Evolutionary conservation across 2,329 filamentous ascomycete species (phyloP).

Genomic region (Coleophoma cylindrospora): DNA sequence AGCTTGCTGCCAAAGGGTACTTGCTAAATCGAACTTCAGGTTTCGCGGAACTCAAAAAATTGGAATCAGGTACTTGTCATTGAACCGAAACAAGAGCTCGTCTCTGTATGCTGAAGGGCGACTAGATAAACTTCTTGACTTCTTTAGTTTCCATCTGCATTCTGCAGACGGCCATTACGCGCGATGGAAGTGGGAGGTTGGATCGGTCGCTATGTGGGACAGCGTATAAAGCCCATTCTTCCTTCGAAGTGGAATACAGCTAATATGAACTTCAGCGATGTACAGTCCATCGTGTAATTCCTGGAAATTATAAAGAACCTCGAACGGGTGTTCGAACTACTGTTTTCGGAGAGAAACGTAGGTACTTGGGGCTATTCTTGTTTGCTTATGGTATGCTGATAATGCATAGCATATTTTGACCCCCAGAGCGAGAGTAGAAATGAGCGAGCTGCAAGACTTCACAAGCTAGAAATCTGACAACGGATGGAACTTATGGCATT

Average conservation of each 20-base stretch:
- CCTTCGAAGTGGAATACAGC: slow-evolving; percentile 6
- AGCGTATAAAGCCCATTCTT: slow-evolving; percentile 25
- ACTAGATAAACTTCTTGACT: slow-evolving; percentile 37
- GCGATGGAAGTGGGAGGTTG: slow-evolving; percentile 43
- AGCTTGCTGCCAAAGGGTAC: too few relatives aligned
- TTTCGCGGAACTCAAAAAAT: slow-evolving; percentile 42
- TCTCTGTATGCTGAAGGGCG: not conserved
- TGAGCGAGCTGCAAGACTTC: not conserved
- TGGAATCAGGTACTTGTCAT: slow-evolving; percentile 28
- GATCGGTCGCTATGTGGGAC: slow-evolving; percentile 46
- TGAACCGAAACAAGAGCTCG: slow-evolving; percentile 30
- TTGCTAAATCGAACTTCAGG: not conserved
- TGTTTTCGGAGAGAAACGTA: slow-evolving; percentile 37
- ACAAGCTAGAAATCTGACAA: too few relatives aligned
- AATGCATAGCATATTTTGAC: not conserved
- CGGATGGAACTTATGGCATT: too few relatives aligned
- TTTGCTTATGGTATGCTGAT: not conserved
- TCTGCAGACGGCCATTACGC: slow-evolving; percentile 44
- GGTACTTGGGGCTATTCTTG: not conserved
- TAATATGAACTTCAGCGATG: slow-evolving; percentile 16
- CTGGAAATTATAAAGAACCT: slow-evolving; percentile 30
- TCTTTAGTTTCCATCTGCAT: slow-evolving; percentile 41
- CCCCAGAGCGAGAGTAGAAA: not conserved
- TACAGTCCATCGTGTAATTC: slow-evolving; percentile 35
- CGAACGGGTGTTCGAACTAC: slow-evolving; percentile 35